Percentiles rank a stretch among this genome's conserved stretches.
These are phyloP conservation scores for Tephrocybe sp. DNA, from an alignment of 768 basidiomycete species.

Conservation along the genomic window DNA sequence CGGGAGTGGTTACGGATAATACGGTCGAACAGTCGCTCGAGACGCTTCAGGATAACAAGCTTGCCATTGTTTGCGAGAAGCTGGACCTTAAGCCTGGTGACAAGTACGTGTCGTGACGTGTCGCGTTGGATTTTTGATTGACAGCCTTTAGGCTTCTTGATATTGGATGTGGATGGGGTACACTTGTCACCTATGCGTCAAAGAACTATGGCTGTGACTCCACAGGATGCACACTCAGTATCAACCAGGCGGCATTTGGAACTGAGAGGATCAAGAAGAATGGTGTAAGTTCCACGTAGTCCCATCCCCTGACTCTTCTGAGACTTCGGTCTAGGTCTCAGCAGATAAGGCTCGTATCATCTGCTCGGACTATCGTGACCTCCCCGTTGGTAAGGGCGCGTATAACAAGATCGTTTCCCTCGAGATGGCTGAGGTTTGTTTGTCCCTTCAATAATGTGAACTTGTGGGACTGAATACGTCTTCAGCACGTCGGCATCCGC, in stretches of 20 bases:
- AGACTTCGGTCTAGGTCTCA: constrained; percentile 32
- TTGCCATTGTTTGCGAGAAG: constrained; percentile 93
- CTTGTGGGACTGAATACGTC: too few species aligned
- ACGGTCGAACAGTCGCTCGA: constrained; percentile 81
- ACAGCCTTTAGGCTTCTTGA: constrained; percentile 59
- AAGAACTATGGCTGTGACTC: constrained; percentile 98
- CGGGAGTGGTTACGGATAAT: constrained; percentile 78
- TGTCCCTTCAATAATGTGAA: too few species aligned
- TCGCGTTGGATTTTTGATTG: constrained; percentile 24
- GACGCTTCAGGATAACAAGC: constrained; percentile 97
- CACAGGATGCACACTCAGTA: constrained; percentile 91
- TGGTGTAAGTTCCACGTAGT: constrained; percentile 42
- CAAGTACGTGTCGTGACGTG: constrained; percentile 32
- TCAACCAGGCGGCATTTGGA: constrained; percentile 92
- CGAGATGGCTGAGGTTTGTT: constrained; percentile 99
- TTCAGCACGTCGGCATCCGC: constrained; percentile 90
- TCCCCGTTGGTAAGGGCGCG: constrained; percentile 69
- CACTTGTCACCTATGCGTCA: constrained; percentile 89
- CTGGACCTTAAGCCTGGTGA: constrained; percentile 87
- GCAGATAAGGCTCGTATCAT: constrained; percentile 83
- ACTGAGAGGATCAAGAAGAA: constrained; percentile 85
- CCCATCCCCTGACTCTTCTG: neutral
- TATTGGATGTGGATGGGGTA: constrained; percentile 96
- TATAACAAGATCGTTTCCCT: constrained; percentile 95
- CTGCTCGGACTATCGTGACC: constrained; percentile 91